Percentiles rank a stretch among this genome's conserved stretches.
phyloP scores from a whole-genome alignment of 768 basidiomycete genomes.

The Leccinum pellstonianum region DNA sequence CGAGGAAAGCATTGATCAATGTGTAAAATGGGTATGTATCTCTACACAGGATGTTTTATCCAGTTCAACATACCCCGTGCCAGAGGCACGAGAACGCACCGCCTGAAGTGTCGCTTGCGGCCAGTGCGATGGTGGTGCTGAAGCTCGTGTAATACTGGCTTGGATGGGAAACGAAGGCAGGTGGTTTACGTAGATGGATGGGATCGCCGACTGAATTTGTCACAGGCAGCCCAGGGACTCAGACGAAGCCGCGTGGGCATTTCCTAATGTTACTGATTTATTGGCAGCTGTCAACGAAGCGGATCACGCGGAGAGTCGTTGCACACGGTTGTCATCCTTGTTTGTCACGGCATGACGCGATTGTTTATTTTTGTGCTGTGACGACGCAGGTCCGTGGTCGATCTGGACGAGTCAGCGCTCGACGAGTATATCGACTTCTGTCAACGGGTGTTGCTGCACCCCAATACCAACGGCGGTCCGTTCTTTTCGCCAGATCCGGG shows the following conservation, averaged over 20 bases:
- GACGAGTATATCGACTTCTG: conserved; percentile 71
- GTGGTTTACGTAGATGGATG: conserved; percentile 10
- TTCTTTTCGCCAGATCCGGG: conserved; percentile 7
- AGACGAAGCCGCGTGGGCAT: conserved; percentile 58
- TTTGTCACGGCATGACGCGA: conserved; percentile 34
- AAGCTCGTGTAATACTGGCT: conserved; percentile 76
- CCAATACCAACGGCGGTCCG: conserved; percentile 27
- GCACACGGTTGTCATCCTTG: conserved; percentile 42
- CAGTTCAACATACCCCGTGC: no score
- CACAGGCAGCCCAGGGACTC: conserved; percentile 43
- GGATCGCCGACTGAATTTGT: conserved; percentile 13
- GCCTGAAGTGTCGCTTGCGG: conserved; percentile 63
- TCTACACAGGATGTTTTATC: no score
- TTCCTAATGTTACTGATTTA: conserved; percentile 54
- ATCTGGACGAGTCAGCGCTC: conserved; percentile 49
- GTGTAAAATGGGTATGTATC: no score
- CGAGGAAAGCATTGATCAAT: no score
- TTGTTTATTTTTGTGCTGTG: conserved; percentile 3
- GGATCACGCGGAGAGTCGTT: conserved; percentile 35
- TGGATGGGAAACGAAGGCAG: conserved; percentile 68
- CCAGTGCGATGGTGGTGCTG: conserved; percentile 62
- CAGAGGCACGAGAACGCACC: conserved; percentile 65
- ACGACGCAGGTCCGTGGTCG: conserved; percentile 47
- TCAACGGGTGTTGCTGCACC: conserved; percentile 47
- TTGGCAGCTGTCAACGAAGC: conserved; percentile 41